Evolutionary conservation across 169 alveolate species (phyloP).

Genomic region (Plasmodium fragile): DNA sequence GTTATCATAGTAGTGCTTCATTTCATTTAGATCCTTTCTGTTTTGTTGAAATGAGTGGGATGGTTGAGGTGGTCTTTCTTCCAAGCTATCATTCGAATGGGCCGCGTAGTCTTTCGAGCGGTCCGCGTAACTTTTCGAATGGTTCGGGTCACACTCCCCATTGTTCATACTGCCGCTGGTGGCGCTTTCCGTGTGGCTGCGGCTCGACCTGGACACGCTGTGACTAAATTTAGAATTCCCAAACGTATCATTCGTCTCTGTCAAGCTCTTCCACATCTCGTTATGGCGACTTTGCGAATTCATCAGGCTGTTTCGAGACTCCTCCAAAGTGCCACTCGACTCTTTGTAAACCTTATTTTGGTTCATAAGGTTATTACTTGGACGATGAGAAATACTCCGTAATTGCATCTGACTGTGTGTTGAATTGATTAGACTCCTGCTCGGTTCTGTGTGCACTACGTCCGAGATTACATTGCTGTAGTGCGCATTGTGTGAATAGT

Average conservation of each 20-base stretch:
- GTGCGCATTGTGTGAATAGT: background rate
- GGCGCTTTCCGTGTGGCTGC: background rate
- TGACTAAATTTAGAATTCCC: slow-evolving; percentile 23
- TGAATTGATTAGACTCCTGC: background rate
- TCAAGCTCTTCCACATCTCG: background rate
- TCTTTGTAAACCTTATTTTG: slow-evolving; percentile 26
- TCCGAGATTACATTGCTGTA: background rate
- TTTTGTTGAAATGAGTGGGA: background rate
- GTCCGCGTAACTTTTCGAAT: background rate
- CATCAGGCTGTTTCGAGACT: slow-evolving; percentile 6
- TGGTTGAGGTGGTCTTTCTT: background rate
- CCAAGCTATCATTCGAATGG: slow-evolving; percentile 15
- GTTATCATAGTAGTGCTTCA: background rate
- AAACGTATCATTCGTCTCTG: background rate
- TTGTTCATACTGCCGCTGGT: background rate
- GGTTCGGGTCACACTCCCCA: background rate
- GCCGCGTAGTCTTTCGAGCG: background rate
- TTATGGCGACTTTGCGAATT: slow-evolving; percentile 1
- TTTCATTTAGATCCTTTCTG: background rate
- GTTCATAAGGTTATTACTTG: background rate
- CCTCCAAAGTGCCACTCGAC: background rate
- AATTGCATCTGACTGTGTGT: slow-evolving; percentile 27
- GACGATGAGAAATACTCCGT: background rate
- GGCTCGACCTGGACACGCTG: background rate
- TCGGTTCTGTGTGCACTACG: background rate